phyloP scores from a whole-genome alignment of 2,329 filamentous ascomycete genomes.

The Ophiostoma australiae region DNA sequence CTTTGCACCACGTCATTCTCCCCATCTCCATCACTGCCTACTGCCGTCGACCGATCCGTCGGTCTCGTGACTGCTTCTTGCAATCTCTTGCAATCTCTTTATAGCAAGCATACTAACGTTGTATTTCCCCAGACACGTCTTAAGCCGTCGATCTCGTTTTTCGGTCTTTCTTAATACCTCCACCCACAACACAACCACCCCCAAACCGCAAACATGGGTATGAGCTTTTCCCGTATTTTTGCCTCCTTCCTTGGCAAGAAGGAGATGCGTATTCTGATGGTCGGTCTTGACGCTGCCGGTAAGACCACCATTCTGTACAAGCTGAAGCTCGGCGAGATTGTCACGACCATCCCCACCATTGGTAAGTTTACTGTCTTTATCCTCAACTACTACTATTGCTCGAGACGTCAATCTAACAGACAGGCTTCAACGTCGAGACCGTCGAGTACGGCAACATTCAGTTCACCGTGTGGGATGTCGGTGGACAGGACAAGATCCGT shows the following conservation, averaged over 20 bases:
- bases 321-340: constrained; percentile 98
- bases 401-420: constrained; percentile 6
- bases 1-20: background rate
- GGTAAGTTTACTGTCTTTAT: constrained; percentile 53
- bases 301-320: constrained; percentile 99
- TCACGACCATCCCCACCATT: constrained; percentile 98
- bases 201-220: constrained; percentile 77
- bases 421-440: constrained; percentile 99
- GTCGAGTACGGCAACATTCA: constrained; percentile 99
- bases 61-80: background rate
- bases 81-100: background rate
- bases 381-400: background rate
- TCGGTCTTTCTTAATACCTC: background rate
- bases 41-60: background rate
- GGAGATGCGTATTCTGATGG: constrained; percentile 99
- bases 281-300: constrained; percentile 97
- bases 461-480: constrained; percentile 99
- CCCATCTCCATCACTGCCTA: background rate
- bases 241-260: constrained; percentile 98
- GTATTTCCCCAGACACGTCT: constrained; percentile 15
- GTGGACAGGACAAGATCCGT: constrained; percentile 99
- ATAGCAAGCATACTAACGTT: constrained; percentile 9
- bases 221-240: constrained; percentile 94
- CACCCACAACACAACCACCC: background rate
- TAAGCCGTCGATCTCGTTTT: constrained; percentile 19